A percentile compares a stretch with the other conserved stretches of the same genome.
phyloP scores from a whole-genome alignment of 2,329 filamentous ascomycete genomes.

The Ascomycota sp. region DNA sequence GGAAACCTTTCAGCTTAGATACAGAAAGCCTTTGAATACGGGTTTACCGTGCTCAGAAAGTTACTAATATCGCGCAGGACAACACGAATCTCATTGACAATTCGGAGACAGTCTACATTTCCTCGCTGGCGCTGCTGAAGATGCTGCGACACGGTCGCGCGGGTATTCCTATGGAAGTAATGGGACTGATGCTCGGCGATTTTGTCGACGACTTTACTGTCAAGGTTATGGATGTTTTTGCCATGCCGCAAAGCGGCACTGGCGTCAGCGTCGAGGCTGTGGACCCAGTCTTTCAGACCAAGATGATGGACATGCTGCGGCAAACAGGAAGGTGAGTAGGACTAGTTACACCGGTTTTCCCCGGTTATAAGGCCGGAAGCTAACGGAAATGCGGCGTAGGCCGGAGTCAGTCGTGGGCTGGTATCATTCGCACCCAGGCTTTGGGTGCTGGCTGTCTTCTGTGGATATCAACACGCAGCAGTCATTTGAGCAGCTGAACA shows the following conservation, averaged over 20 bases:
- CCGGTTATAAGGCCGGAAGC: no score
- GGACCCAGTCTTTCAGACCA: constrained; percentile 95
- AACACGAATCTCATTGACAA: constrained; percentile 89
- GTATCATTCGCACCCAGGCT: constrained; percentile 98
- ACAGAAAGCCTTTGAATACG: no score
- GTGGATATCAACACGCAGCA: constrained; percentile 99
- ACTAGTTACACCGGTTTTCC: no score
- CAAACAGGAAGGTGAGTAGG: constrained; percentile 72
- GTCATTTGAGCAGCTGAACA: constrained; percentile 97
- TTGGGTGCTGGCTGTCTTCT: constrained; percentile 96
- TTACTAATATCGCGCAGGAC: constrained; percentile 36
- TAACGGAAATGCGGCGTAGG: constrained; percentile 24
- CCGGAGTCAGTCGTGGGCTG: constrained; percentile 95
- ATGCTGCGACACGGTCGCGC: constrained; percentile 96
- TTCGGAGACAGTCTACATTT: constrained; percentile 98
- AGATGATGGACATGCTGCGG: constrained; percentile 99
- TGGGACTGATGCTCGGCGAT: constrained; percentile 97
- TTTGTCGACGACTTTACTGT: constrained; percentile 99
- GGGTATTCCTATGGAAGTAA: constrained; percentile 98
- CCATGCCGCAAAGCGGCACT: constrained; percentile 97
- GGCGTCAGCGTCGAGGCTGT: constrained; percentile 97
- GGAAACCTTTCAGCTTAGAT: neutral
- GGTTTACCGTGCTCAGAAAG: neutral
- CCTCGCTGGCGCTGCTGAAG: constrained; percentile 87
- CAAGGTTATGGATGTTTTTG: constrained; percentile 93